These are phyloP conservation scores for Endotrypanum monterogeii DNA, from an alignment of 208 protist genomes.

Conservation along the genomic window DNA sequence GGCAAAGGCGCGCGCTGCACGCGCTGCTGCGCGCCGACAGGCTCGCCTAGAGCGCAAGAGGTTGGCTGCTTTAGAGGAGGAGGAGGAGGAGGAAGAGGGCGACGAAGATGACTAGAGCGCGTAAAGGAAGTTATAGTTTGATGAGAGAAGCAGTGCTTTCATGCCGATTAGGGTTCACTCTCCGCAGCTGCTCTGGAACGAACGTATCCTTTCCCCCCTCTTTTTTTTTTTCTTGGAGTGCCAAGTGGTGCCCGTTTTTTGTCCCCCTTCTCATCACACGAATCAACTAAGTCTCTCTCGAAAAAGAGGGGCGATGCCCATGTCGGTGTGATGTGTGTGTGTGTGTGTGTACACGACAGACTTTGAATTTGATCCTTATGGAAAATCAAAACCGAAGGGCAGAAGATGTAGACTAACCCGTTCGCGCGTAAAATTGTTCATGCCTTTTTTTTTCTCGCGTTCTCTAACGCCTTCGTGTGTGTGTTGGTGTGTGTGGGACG, in stretches of 20 bases:
- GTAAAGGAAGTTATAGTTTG: too few species aligned
- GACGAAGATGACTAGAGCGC: slow-evolving; percentile 7
- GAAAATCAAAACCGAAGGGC: background rate
- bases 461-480: background rate
- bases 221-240: too few species aligned
- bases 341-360: background rate
- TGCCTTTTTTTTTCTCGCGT: too few species aligned
- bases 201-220: too few species aligned
- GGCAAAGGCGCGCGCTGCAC: slow-evolving; percentile 39
- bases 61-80: slow-evolving; percentile 35
- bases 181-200: background rate
- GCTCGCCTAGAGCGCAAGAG: slow-evolving; percentile 46
- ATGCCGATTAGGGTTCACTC: background rate
- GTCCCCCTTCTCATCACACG: too few species aligned
- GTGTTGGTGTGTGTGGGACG: background rate
- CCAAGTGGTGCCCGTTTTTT: too few species aligned
- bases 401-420: background rate
- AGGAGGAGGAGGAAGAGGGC: slow-evolving; percentile 55
- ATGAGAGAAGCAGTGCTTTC: background rate
- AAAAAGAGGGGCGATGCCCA: background rate
- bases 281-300: too few species aligned
- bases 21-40: slow-evolving; percentile 43
- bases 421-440: too few species aligned
- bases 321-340: background rate
- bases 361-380: background rate